These are phyloP conservation scores for Fusarium setosum DNA, from an alignment of 2,329 filamentous ascomycete species.

Conservation along the genomic window DNA sequence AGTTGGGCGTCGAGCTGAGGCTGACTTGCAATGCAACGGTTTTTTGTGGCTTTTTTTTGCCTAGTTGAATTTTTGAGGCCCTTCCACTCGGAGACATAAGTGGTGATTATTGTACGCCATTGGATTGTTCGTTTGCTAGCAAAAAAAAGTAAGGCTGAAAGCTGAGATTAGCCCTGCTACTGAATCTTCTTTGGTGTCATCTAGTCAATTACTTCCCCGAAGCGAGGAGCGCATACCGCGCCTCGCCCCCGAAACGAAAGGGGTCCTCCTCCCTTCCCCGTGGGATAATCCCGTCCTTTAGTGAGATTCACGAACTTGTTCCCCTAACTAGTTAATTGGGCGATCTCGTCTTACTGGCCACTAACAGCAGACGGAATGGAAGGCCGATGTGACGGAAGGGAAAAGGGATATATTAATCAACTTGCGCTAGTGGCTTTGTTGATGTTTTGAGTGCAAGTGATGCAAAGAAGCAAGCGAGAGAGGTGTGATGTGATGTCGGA, in stretches of 20 bases:
- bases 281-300: neutral
- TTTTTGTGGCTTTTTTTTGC: neutral
- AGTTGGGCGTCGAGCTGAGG: constrained; percentile 25
- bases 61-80: neutral
- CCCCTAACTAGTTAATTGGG: neutral
- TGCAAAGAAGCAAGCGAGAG: constrained; percentile 1
- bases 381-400: constrained; percentile 7
- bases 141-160: neutral
- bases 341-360: constrained; percentile 19
- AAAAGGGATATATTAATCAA: neutral
- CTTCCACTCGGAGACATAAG: neutral
- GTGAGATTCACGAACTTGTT: neutral
- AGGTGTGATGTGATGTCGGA: too few relatives aligned
- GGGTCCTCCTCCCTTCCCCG: constrained; percentile 2
- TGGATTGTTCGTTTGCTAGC: neutral
- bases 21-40: constrained; percentile 4
- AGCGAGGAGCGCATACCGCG: neutral
- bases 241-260: neutral
- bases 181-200: too few relatives aligned
- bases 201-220: too few relatives aligned
- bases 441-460: constrained; percentile 27
- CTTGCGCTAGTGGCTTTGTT: constrained; percentile 30
- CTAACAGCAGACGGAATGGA: neutral
- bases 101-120: constrained; percentile 1
- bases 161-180: neutral